Conservation (phyloP, 208 protist genomes). For the Borovskyia barvae region DNA sequence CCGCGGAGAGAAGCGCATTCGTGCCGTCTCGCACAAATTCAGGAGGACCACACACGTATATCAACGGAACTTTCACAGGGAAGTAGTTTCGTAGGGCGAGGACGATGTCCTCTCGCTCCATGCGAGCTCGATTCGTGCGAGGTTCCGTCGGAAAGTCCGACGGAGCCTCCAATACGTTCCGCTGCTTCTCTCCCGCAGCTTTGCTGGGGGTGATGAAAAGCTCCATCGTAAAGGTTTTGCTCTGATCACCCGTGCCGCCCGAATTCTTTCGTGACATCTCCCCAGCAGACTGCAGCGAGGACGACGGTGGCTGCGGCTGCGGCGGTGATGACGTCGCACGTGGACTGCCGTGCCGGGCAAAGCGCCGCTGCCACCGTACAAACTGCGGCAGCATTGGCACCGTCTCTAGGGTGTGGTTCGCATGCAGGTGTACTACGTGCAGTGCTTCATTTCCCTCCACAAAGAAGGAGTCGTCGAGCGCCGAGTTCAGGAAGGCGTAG, state of each 20-base stretch:
- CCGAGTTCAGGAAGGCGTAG: constrained; percentile 51
- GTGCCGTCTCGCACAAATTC: constrained; percentile 49
- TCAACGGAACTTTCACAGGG: constrained; percentile 32
- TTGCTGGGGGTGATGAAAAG: constrained; percentile 14
- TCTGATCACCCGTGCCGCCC: background rate
- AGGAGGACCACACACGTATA: constrained; percentile 68
- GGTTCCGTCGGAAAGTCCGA: constrained; percentile 1
- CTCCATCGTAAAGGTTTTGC: constrained; percentile 28
- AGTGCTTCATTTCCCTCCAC: constrained; percentile 33
- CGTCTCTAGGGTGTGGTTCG: constrained; percentile 38
- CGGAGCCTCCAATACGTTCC: too few species aligned
- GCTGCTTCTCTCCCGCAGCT: background rate
- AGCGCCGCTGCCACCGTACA: constrained; percentile 36
- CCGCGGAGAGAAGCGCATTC: constrained; percentile 37
- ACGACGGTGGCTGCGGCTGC: too few species aligned
- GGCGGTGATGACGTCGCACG: too few species aligned
- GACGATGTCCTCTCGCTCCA: constrained; percentile 32
- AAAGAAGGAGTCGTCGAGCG: constrained; percentile 28
- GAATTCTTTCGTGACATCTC: too few species aligned
- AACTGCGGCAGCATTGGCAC: constrained; percentile 54
- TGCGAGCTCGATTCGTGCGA: constrained; percentile 33
- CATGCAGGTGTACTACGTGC: constrained; percentile 78
- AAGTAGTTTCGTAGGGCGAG: constrained; percentile 40
- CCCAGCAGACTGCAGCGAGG: too few species aligned
- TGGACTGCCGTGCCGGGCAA: too few species aligned